Evolutionary conservation across 176 grass and related monocot genomes (phyloP).

Genomic region (Pontederia crassipes): DNA sequence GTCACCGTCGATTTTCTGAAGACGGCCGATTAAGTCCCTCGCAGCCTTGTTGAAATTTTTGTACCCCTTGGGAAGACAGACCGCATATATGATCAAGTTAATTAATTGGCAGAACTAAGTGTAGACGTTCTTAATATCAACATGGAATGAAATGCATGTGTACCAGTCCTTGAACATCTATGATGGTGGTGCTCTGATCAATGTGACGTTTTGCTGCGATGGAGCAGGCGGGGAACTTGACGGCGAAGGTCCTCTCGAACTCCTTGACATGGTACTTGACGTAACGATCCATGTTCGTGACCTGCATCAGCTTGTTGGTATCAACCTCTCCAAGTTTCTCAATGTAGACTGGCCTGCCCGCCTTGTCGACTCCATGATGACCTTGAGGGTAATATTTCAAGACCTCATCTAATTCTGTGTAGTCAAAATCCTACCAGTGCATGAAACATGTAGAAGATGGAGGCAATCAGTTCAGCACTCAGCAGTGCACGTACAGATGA

Average conservation of each 20-base stretch:
- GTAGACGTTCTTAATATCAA: background rate
- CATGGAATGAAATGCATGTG: background rate
- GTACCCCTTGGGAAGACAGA: conserved; percentile 34
- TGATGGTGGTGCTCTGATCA: conserved; percentile 97
- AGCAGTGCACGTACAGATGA: too few relatives aligned
- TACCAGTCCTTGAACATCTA: conserved; percentile 93
- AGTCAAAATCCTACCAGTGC: conserved; percentile 46
- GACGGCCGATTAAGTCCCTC: conserved; percentile 71
- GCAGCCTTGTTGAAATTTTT: conserved; percentile 94
- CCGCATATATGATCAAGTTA: background rate
- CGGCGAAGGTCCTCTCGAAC: conserved; percentile 80
- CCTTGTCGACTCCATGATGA: conserved; percentile 86
- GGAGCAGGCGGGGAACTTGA: conserved; percentile 95
- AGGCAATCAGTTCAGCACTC: background rate
- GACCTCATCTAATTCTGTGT: conserved; percentile 82
- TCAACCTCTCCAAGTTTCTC: conserved; percentile 82
- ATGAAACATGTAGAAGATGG: background rate
- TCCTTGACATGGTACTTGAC: conserved; percentile 85
- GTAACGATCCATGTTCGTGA: conserved; percentile 81
- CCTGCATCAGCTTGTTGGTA: conserved; percentile 74
- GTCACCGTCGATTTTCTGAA: conserved; percentile 84
- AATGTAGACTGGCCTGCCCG: conserved; percentile 81
- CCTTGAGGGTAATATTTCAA: conserved; percentile 95
- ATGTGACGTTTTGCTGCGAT: conserved; percentile 68
- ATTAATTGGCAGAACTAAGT: background rate